phyloP scores from a whole-genome alignment of 176 grass and related monocot genomes.

The Melocanna baccifera region DNA sequence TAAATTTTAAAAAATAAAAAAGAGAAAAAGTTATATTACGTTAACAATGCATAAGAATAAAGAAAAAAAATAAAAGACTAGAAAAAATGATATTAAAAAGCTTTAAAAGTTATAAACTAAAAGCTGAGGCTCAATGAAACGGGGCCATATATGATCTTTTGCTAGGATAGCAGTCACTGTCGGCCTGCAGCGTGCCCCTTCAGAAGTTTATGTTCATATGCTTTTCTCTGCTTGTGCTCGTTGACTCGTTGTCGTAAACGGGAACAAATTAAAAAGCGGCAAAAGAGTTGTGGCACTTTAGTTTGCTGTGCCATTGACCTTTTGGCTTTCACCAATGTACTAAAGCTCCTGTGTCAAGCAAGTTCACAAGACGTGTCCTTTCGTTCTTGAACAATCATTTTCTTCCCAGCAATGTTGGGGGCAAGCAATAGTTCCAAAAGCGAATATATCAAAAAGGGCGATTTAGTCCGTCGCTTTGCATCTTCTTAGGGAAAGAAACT shows the following conservation, averaged over 20 bases:
- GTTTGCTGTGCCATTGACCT: not conserved
- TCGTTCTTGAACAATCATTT: not conserved
- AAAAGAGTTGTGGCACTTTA: not conserved
- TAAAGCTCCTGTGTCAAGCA: not conserved
- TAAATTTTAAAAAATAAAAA: too few relatives aligned
- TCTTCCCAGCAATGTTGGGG: conserved; percentile 1
- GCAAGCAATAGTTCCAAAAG: not conserved
- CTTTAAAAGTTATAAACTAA: too few relatives aligned
- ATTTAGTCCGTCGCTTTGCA: not conserved
- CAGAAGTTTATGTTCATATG: not conserved
- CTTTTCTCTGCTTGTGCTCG: not conserved
- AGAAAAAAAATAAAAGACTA: too few relatives aligned
- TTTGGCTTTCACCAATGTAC: not conserved
- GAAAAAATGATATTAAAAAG: too few relatives aligned
- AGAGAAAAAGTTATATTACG: too few relatives aligned
- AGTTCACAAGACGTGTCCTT: not conserved
- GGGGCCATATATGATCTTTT: too few relatives aligned
- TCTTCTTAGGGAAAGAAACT: not conserved
- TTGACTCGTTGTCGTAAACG: not conserved
- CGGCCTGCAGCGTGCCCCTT: too few relatives aligned
- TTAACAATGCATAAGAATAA: too few relatives aligned
- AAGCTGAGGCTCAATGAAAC: too few relatives aligned
- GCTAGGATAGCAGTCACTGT: too few relatives aligned
- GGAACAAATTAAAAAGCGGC: too few relatives aligned
- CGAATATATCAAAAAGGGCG: not conserved